A percentile compares a stretch with the other conserved stretches of the same genome.
These are phyloP conservation scores for Takashimella koratensis DNA, from an alignment of 1,284 basidiomycete species.

Conservation along the genomic window DNA sequence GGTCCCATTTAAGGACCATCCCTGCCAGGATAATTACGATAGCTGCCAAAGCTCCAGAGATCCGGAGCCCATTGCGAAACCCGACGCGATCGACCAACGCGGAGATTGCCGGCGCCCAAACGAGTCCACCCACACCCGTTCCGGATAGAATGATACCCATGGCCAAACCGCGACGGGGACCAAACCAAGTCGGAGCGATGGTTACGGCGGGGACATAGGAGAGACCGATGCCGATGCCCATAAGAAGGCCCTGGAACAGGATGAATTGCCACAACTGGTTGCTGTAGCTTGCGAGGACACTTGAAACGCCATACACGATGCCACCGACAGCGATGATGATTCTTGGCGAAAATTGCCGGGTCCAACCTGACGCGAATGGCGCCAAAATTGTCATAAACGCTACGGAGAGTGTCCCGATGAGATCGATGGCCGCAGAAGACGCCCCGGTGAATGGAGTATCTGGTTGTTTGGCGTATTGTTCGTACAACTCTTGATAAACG, in stretches of 20 bases:
- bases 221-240: constrained; percentile 29
- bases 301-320: constrained; percentile 15
- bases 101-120: constrained; percentile 26
- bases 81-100: constrained; percentile 23
- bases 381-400: constrained; percentile 29
- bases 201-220: constrained; percentile 33
- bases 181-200: constrained; percentile 31
- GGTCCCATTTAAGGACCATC: constrained; percentile 28
- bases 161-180: constrained; percentile 22
- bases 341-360: constrained; percentile 21
- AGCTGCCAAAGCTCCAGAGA: constrained; percentile 20
- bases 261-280: constrained; percentile 32
- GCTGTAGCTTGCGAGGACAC: constrained; percentile 20
- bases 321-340: constrained; percentile 18
- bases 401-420: constrained; percentile 32
- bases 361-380: constrained; percentile 25
- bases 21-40: constrained; percentile 10
- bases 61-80: constrained; percentile 23
- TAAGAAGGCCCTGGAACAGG: constrained; percentile 28
- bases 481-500: constrained; percentile 37
- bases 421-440: constrained; percentile 22
- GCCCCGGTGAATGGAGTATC: constrained; percentile 26
- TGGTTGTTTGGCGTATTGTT: constrained; percentile 16
- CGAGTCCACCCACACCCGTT: constrained; percentile 33
- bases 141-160: constrained; percentile 36